A percentile compares a stretch with the other conserved stretches of the same genome.
Evolutionary conservation across 2,329 filamentous ascomycete genomes (phyloP).

Genomic region (Cylindrodendrum hubeiense): DNA sequence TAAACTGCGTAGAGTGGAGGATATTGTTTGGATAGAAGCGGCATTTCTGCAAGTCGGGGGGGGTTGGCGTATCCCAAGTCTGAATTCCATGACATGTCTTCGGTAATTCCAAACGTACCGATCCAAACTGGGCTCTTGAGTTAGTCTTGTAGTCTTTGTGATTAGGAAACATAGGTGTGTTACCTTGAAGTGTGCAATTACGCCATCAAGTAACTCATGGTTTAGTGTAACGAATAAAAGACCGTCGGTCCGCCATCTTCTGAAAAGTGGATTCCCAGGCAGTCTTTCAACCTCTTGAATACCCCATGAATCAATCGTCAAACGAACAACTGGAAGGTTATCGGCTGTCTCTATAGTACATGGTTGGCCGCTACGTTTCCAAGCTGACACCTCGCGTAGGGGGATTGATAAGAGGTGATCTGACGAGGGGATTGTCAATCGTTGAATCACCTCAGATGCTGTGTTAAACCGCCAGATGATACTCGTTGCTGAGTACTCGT

Average conservation of each 20-base stretch:
- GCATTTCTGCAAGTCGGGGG: slow-evolving; percentile 22
- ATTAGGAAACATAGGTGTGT: neutral
- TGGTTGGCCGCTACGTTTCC: slow-evolving; percentile 21
- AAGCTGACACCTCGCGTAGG: slow-evolving; percentile 11
- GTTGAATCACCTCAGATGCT: neutral
- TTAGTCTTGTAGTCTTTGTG: neutral
- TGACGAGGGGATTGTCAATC: neutral
- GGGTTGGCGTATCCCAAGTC: slow-evolving; percentile 32
- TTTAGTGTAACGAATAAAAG: slow-evolving; percentile 22
- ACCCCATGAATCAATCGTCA: slow-evolving; percentile 31
- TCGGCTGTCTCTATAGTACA: slow-evolving; percentile 2
- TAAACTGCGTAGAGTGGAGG: slow-evolving; percentile 14
- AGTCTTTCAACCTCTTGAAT: slow-evolving; percentile 28
- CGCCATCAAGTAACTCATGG: neutral
- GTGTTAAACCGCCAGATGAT: slow-evolving; percentile 21
- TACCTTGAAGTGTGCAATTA: slow-evolving; percentile 28
- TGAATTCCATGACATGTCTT: slow-evolving; percentile 11
- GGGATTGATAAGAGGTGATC: slow-evolving; percentile 26
- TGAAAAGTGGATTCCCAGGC: slow-evolving; percentile 14
- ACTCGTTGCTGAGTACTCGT: slow-evolving; percentile 11
- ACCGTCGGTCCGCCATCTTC: slow-evolving; percentile 16
- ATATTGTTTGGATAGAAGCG: slow-evolving; percentile 17
- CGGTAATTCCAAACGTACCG: slow-evolving; percentile 23
- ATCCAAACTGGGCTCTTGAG: slow-evolving; percentile 15
- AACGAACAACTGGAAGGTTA: slow-evolving; percentile 18